Base-by-base conservation (phyloP, 2,329 filamentous ascomycete species). In the Aspergillus quadricinctus region DNA sequence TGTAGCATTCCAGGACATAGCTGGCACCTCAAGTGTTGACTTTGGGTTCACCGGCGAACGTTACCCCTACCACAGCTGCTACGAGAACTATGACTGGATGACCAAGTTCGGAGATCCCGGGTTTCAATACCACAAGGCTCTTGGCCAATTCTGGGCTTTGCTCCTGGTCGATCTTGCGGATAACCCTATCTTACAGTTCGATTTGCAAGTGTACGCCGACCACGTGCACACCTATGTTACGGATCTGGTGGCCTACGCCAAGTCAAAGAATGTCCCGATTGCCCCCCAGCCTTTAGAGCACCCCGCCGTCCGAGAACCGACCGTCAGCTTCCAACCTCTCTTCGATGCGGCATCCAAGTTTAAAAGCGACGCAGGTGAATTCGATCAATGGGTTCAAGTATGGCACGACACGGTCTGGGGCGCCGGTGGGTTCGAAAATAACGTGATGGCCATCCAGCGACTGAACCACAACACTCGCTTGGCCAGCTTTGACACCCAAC, bases 81-180 rank as follows among this genome's bases (percentile, higher is more conserved):
- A 96, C 74, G 93, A 97, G 69, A 95, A 86, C 53, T 92, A 89
- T 65, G 88, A 92, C 48, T 93, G 91, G 87, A 90, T 97, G 82
- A 80, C 86, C 27, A 82, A 81, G 40, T 85, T 89, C 57, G 87
- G 89, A 23, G 94, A 99, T 70, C 91, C 91, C 0, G 87, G 83
- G 1, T 96, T 96, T 68, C 73, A 81, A 10, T 94, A 96, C 69
- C 94, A 97, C 75, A 83, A 81, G 43, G 75, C 89, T 5, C 82
- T 97, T 57, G 90, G 85, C 10, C 86, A 97, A 73, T 79, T 97
- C 43, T 87, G 90, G 74, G 86, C 86, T 1, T 79, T 97, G 3
- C 78, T 97, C n/a, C 82, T 94, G 53, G 83, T 97, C 21, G 92
- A 97, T 66, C 81, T 97, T 11, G 81, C 89, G 1, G 92, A 97